These are phyloP conservation scores for Boletus insuetus DNA, from an alignment of 768 basidiomycete species.

Conservation along the genomic window DNA sequence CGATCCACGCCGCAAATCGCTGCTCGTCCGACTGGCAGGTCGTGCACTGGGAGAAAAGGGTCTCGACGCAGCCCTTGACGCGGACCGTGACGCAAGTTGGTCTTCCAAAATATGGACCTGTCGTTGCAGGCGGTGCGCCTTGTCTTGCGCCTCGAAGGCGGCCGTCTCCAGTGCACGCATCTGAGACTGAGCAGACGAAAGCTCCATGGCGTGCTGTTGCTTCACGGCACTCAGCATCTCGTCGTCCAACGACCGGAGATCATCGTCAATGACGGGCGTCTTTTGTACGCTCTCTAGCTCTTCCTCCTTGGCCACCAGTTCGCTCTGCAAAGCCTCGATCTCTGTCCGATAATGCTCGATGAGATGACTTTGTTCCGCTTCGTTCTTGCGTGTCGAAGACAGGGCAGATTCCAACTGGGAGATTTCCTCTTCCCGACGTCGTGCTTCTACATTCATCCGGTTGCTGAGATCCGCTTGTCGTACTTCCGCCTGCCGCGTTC, in stretches of 20 bases:
- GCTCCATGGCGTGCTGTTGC: conserved; percentile 77
- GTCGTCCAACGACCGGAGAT: conserved; percentile 59
- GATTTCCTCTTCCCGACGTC: conserved; percentile 54
- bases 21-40: conserved; percentile 40
- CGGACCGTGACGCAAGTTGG: conserved; percentile 50
- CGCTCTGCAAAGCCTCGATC: conserved; percentile 64
- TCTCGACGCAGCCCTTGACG: conserved; percentile 41
- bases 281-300: conserved; percentile 58
- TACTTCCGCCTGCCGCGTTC: conserved; percentile 52
- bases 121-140: conserved; percentile 63
- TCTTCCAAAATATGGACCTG: conserved; percentile 65
- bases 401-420: conserved; percentile 51
- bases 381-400: conserved; percentile 41
- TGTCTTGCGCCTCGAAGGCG: conserved; percentile 71
- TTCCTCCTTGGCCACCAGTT: conserved; percentile 59
- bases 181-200: conserved; percentile 76
- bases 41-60: conserved; percentile 50
- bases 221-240: conserved; percentile 68
- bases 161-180: conserved; percentile 73
- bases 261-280: conserved; percentile 39
- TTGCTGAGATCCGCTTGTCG: conserved; percentile 59
- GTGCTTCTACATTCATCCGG: conserved; percentile 43
- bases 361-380: conserved; percentile 64
- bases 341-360: conserved; percentile 65
- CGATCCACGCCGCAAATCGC: conserved; percentile 38